phyloP scores from a whole-genome alignment of 1,284 basidiomycete species.

The Apiotrichum brassicae region DNA sequence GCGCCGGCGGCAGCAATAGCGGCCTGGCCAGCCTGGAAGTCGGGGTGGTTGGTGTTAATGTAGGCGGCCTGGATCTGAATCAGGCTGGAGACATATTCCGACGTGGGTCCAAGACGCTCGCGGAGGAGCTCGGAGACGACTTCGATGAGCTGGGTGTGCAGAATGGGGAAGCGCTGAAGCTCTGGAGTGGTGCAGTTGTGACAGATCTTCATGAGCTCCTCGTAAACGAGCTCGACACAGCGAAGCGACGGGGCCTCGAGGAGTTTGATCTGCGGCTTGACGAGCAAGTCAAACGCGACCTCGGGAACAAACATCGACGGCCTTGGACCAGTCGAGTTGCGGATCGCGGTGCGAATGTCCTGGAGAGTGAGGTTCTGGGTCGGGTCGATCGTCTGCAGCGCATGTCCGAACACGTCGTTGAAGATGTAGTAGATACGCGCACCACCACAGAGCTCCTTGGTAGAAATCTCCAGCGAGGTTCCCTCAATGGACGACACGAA shows the following conservation, averaged over 20 bases:
- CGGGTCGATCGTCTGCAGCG: conserved; percentile 83
- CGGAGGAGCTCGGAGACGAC: conserved; percentile 93
- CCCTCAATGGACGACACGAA: conserved; percentile 97
- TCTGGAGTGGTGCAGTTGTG: conserved; percentile 94
- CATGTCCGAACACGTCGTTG: conserved; percentile 94
- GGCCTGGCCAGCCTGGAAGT: conserved; percentile 47
- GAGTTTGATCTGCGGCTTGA: conserved; percentile 98
- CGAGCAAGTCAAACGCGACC: conserved; percentile 91
- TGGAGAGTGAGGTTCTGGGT: conserved; percentile 84
- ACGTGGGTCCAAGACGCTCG: conserved; percentile 92
- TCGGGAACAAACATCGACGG: conserved; percentile 97
- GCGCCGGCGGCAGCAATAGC: conserved; percentile 45
- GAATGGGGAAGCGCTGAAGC: conserved; percentile 88
- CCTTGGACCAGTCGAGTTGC: conserved; percentile 94
- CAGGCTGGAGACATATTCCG: conserved; percentile 89
- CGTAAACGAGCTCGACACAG: conserved; percentile 97
- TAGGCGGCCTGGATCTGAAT: conserved; percentile 98
- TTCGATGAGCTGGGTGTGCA: conserved; percentile 92
- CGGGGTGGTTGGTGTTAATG: conserved; percentile 72
- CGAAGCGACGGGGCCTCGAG: conserved; percentile 87
- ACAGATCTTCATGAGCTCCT: conserved; percentile 98
- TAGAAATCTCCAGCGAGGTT: conserved; percentile 93
- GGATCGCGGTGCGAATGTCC: conserved; percentile 96
- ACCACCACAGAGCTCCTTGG: conserved; percentile 96
- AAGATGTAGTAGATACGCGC: conserved; percentile 99